These are phyloP conservation scores for Bruguiera gymnorhiza DNA, from an alignment of 345 rosid species.

Conservation along the genomic window DNA sequence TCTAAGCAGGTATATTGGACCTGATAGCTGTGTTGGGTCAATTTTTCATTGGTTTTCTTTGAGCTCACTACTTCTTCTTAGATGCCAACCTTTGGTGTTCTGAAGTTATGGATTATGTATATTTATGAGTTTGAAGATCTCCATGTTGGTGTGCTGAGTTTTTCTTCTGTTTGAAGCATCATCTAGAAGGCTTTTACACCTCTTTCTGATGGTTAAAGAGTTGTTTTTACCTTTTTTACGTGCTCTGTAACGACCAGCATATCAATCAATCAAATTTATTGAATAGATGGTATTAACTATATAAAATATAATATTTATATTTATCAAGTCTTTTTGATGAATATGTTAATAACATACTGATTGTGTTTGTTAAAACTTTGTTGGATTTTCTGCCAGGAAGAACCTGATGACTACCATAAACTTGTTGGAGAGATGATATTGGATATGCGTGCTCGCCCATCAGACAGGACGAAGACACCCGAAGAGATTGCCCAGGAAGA, in stretches of 20 bases:
- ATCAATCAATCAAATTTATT: no score
- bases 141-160: no score
- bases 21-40: background rate
- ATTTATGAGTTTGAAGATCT: background rate
- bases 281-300: no score
- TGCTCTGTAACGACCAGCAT: no score
- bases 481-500: slow-evolving; percentile 97
- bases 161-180: no score
- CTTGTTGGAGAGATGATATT: slow-evolving; percentile 52
- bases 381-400: slow-evolving; percentile 29
- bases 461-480: slow-evolving; percentile 83
- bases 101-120: background rate
- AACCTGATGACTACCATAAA: slow-evolving; percentile 58
- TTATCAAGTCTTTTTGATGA: no score
- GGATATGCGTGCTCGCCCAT: slow-evolving; percentile 76
- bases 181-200: background rate
- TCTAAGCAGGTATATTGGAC: slow-evolving; percentile 36
- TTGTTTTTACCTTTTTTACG: background rate
- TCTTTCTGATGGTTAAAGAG: background rate
- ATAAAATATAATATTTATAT: no score
- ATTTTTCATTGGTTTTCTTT: background rate
- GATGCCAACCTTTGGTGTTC: background rate
- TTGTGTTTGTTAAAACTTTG: background rate
- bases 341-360: no score
- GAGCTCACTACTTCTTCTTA: background rate